phyloP scores from a whole-genome alignment of 768 basidiomycete species.

The Butyriboletus loyo region DNA sequence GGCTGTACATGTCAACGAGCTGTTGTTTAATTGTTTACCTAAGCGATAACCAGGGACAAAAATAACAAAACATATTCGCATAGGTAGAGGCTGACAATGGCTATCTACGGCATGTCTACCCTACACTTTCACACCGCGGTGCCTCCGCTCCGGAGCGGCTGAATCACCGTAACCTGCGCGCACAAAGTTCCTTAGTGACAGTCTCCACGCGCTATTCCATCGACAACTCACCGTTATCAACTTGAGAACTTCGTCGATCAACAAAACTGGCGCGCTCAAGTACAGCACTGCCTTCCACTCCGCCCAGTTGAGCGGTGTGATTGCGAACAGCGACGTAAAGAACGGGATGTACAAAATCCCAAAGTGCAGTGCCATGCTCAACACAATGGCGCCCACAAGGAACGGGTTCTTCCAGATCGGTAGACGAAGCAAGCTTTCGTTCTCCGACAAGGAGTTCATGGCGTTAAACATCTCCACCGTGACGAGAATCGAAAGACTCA shows the following conservation, averaged over 20 bases:
- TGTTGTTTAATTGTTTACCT: too few relatives aligned
- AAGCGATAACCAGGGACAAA: background rate
- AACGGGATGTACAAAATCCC: conserved; percentile 97
- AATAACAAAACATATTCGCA: background rate
- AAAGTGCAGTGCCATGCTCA: conserved; percentile 92
- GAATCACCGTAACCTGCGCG: conserved; percentile 50
- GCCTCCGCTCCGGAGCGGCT: conserved; percentile 52
- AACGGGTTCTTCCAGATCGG: conserved; percentile 95
- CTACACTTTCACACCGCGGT: background rate
- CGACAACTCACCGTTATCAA: conserved; percentile 60
- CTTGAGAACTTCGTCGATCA: conserved; percentile 91
- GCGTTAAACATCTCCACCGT: conserved; percentile 98
- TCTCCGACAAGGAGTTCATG: conserved; percentile 97
- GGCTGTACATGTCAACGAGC: too few relatives aligned
- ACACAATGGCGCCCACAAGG: conserved; percentile 81
- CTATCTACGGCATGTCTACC: background rate
- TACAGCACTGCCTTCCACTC: conserved; percentile 95
- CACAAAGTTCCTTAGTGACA: background rate
- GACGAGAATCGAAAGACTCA: conserved; percentile 94
- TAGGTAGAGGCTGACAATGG: background rate
- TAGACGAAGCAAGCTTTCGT: conserved; percentile 84
- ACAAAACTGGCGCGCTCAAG: conserved; percentile 82
- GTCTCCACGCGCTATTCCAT: too few relatives aligned
- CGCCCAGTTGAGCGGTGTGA: conserved; percentile 87
- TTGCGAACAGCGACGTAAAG: conserved; percentile 88